A percentile compares a stretch with the other conserved stretches of the same genome.
Evolutionary conservation across 352 stramenopile species (phyloP).

Genomic region (Saprolegnia diclina): DNA sequence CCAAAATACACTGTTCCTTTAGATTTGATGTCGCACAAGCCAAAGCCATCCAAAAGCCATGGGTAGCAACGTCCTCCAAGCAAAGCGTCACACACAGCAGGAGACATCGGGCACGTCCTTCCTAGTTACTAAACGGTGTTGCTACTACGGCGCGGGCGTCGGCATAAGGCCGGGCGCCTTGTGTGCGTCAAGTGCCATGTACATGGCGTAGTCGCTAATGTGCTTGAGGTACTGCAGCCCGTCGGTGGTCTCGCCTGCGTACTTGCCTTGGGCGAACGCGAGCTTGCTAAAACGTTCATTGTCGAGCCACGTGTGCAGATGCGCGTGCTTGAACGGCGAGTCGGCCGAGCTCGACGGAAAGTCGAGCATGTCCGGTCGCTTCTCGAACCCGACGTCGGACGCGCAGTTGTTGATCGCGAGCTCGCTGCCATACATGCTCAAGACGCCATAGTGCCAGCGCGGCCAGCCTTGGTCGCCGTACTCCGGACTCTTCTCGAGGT

Average conservation of each 20-base stretch:
- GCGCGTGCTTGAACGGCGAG: neutral
- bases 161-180: neutral
- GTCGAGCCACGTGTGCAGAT: slow-evolving; percentile 11
- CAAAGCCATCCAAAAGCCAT: no score
- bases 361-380: slow-evolving; percentile 13
- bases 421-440: slow-evolving; percentile 10
- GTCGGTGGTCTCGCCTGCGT: neutral
- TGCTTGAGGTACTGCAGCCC: neutral
- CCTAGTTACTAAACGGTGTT: no score
- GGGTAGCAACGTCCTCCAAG: no score
- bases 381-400: neutral
- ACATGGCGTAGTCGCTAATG: slow-evolving; percentile 3
- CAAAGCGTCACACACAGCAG: no score
- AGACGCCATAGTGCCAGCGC: slow-evolving; percentile 12
- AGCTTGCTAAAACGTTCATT: neutral
- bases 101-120: no score
- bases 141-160: neutral
- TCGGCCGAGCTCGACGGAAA: neutral
- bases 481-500: slow-evolving; percentile 2
- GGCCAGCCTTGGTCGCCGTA: slow-evolving; percentile 14
- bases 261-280: neutral
- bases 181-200: neutral
- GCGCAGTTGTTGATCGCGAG: neutral
- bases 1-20: no score
- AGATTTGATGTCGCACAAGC: no score